These are phyloP conservation scores for Bassia scoparia DNA, from an alignment of 148 eudicot species.

Conservation along the genomic window DNA sequence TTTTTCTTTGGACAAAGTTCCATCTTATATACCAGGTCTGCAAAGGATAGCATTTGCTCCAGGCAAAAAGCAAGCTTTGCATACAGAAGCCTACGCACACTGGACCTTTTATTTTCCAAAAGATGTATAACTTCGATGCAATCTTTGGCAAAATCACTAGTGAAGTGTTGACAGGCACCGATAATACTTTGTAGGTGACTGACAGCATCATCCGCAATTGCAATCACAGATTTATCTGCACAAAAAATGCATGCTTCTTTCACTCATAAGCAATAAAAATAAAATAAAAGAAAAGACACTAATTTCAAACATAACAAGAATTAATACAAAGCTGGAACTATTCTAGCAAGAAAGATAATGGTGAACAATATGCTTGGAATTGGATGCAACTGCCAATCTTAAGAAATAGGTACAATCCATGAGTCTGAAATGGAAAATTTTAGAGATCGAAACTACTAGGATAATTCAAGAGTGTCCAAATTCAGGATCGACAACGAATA, in stretches of 20 bases:
- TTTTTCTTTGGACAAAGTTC: slow-evolving; percentile 35
- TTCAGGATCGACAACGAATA: not conserved
- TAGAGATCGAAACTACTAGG: not conserved
- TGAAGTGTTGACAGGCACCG: slow-evolving; percentile 55
- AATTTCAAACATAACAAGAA: not conserved
- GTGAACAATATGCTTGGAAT: not conserved
- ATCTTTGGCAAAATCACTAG: slow-evolving; percentile 44
- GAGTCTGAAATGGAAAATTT: not conserved
- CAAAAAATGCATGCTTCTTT: slow-evolving; percentile 13
- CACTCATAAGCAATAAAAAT: slow-evolving; percentile 5
- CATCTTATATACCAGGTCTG: slow-evolving; percentile 51
- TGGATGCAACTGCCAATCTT: not conserved
- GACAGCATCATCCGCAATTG: slow-evolving; percentile 36
- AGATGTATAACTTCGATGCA: slow-evolving; percentile 63
- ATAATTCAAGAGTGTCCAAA: not conserved
- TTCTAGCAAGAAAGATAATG: not conserved
- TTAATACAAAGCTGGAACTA: not conserved
- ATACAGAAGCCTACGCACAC: slow-evolving; percentile 49
- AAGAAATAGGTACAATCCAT: not conserved
- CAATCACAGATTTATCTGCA: slow-evolving; percentile 56
- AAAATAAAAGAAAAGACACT: not conserved
- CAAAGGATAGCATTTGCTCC: slow-evolving; percentile 53
- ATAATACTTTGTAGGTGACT: slow-evolving; percentile 43
- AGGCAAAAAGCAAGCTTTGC: slow-evolving; percentile 84
- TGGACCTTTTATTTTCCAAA: slow-evolving; percentile 49